Evolutionary conservation across 176 grass and related monocot genomes (phyloP).

Genomic region (Typha latifolia): DNA sequence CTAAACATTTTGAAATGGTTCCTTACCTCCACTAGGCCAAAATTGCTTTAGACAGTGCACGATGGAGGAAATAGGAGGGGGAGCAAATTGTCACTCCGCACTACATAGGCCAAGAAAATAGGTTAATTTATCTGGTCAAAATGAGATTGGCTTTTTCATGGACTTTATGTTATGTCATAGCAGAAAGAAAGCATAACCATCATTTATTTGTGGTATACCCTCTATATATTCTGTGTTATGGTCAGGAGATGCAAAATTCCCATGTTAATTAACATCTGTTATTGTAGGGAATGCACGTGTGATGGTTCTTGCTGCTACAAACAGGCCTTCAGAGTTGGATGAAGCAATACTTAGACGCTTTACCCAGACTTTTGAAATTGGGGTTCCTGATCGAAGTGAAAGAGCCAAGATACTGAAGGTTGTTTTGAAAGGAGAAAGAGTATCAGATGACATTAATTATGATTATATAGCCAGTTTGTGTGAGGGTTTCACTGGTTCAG

Average conservation of each 20-base stretch:
- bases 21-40: no score
- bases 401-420: constrained; percentile 91
- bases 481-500: constrained; percentile 88
- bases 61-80: no score
- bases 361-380: constrained; percentile 92
- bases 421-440: constrained; percentile 79
- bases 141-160: background rate
- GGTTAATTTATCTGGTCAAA: background rate
- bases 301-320: constrained; percentile 99
- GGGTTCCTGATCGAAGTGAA: constrained; percentile 65
- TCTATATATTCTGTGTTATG: no score
- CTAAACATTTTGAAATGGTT: no score
- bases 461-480: constrained; percentile 70
- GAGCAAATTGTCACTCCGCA: no score
- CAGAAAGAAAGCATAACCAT: background rate
- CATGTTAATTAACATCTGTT: constrained; percentile 6
- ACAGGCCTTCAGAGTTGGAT: constrained; percentile 85
- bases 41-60: no score
- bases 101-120: no score
- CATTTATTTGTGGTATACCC: background rate
- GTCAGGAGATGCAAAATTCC: background rate
- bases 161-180: background rate
- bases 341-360: constrained; percentile 92
- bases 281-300: constrained; percentile 81
- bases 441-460: constrained; percentile 54